These are phyloP conservation scores for Neckera pumila DNA, from an alignment of 225 moss, liverwort and hornwort species.

Conservation along the genomic window DNA sequence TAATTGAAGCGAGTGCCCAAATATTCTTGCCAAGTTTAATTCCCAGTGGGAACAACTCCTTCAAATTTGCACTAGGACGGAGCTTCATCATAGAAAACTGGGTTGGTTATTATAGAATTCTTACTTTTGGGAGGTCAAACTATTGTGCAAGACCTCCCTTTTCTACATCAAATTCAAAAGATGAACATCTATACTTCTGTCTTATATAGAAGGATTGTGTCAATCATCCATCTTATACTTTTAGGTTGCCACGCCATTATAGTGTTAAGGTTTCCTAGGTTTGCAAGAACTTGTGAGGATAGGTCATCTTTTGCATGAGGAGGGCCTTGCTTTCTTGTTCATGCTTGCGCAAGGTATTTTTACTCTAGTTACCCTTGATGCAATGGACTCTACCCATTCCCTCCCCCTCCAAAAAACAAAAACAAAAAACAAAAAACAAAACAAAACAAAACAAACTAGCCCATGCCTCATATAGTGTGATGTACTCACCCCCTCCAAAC, in stretches of 20 bases:
- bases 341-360: not conserved
- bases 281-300: fast-evolving
- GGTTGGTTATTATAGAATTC: fast-evolving
- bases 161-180: not conserved
- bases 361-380: not conserved
- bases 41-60: fast-evolving
- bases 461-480: no score
- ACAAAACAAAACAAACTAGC: no score
- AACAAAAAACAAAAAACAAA: no score
- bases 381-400: fast-evolving
- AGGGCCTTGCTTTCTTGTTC: fast-evolving
- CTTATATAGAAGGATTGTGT: not conserved
- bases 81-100: fast-evolving
- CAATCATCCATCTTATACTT: not conserved
- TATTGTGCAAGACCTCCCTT: fast-evolving
- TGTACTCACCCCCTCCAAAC: no score
- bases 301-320: fast-evolving
- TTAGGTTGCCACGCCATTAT: fast-evolving
- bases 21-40: not conserved
- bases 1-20: fast-evolving
- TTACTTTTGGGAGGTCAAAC: fast-evolving
- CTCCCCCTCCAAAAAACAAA: no score
- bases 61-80: fast-evolving
- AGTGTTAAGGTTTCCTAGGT: fast-evolving
- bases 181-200: not conserved